A percentile compares a stretch with the other conserved stretches of the same genome.
Evolutionary conservation across 306 rosid genomes (phyloP).

Genomic region (Spatholobus suberectus): DNA sequence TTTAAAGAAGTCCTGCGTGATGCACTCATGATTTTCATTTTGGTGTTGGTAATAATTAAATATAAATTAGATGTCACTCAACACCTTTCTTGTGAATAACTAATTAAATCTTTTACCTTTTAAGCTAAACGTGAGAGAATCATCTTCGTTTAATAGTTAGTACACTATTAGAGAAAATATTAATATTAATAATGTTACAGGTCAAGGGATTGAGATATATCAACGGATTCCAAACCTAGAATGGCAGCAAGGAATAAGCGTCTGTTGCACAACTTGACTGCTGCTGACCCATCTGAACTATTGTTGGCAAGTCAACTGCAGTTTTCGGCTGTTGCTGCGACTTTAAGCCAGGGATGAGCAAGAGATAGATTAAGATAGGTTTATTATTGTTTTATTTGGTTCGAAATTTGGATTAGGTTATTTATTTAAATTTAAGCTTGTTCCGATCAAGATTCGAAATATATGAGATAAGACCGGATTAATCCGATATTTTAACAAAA

Average conservation of each 20-base stretch:
- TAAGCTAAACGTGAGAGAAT: not conserved
- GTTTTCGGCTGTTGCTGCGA: not conserved
- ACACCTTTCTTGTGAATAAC: not conserved
- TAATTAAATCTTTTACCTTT: not conserved
- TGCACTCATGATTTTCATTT: not conserved
- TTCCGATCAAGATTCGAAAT: too few relatives aligned
- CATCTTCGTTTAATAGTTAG: not conserved
- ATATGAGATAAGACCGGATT: too few relatives aligned
- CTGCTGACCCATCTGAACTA: slow-evolving; percentile 8
- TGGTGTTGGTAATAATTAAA: not conserved
- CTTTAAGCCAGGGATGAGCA: too few relatives aligned
- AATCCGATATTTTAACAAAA: too few relatives aligned
- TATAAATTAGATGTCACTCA: not conserved
- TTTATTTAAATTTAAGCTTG: too few relatives aligned
- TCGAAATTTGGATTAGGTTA: too few relatives aligned
- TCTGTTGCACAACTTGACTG: not conserved
- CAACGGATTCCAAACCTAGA: slow-evolving; percentile 12
- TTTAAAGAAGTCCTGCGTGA: not conserved
- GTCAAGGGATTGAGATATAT: slow-evolving; percentile 3
- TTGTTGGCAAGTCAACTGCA: slow-evolving; percentile 15
- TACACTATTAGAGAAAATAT: too few relatives aligned
- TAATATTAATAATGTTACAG: not conserved
- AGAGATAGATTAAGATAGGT: too few relatives aligned
- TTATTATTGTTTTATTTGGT: too few relatives aligned
- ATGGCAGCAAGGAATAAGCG: slow-evolving; percentile 12